These are phyloP conservation scores for Papilionanthe hybrid DNA, from an alignment of 116 monocot genomes.

Conservation along the genomic window DNA sequence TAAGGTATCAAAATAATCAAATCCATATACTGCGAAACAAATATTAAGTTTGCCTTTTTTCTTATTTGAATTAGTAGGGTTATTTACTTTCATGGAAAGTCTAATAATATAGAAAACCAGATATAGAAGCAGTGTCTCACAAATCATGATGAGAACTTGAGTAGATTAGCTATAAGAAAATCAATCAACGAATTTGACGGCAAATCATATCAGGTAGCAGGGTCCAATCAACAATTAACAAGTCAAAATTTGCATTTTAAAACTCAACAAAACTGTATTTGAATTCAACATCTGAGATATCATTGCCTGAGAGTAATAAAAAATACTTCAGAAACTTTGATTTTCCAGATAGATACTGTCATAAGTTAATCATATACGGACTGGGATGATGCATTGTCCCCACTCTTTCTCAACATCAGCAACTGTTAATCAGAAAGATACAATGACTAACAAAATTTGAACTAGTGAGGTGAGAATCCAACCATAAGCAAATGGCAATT, in stretches of 20 bases:
- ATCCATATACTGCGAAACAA: neutral
- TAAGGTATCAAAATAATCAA: constrained; percentile 5
- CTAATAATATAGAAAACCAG: neutral
- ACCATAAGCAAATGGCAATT: neutral
- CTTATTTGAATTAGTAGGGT: neutral
- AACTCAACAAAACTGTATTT: neutral
- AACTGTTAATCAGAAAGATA: neutral
- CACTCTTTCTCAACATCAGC: neutral
- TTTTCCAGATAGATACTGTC: neutral
- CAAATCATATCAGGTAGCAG: neutral
- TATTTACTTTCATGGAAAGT: neutral
- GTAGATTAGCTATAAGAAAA: neutral
- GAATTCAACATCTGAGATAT: neutral
- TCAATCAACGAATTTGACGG: neutral
- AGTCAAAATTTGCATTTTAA: neutral
- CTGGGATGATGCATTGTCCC: neutral
- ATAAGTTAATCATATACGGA: neutral
- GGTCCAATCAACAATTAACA: neutral
- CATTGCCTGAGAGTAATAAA: neutral
- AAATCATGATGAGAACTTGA: neutral
- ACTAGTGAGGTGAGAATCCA: neutral
- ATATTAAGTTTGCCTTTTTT: neutral
- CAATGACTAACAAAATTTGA: neutral
- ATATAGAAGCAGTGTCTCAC: neutral
- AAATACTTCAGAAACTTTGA: neutral